A percentile compares a stretch with the other conserved stretches of the same genome.
Evolutionary conservation across 73 alveolate species (phyloP).

Genomic region (Paramecium bursaria): DNA sequence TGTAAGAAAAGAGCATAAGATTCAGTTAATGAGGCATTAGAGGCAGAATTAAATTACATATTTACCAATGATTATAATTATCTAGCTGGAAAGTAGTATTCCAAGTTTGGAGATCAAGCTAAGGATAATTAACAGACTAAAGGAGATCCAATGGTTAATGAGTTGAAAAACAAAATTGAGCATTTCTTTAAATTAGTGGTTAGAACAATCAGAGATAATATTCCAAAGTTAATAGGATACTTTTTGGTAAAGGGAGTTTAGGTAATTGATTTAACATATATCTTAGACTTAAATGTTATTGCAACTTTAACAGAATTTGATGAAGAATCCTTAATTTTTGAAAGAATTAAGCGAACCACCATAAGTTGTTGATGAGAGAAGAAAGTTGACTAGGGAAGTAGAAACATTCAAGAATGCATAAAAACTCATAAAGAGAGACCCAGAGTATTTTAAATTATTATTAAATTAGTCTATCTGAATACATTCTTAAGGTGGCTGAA

Average conservation of each 20-base stretch:
- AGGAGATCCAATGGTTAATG: constrained; percentile 77
- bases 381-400: constrained; percentile 65
- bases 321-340: constrained; percentile 61
- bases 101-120: constrained; percentile 77
- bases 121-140: constrained; percentile 66
- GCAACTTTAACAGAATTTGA: constrained; percentile 70
- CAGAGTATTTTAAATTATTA: constrained; percentile 66
- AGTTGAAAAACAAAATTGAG: constrained; percentile 91
- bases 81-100: constrained; percentile 84
- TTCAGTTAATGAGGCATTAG: constrained; percentile 76
- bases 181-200: constrained; percentile 90
- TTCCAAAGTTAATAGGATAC: constrained; percentile 88
- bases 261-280: not conserved
- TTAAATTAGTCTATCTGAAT: constrained; percentile 42
- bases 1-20: constrained; percentile 18
- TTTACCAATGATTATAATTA: constrained; percentile 94
- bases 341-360: constrained; percentile 72
- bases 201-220: constrained; percentile 92
- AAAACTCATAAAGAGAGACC: constrained; percentile 82
- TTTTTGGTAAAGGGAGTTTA: constrained; percentile 75
- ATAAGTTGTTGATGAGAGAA: constrained; percentile 76
- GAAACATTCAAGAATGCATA: constrained; percentile 76
- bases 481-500: constrained; percentile 8
- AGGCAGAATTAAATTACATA: constrained; percentile 90
- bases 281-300: constrained; percentile 72